Percentiles rank a stretch among this genome's conserved stretches.
Evolutionary conservation across 225 moss, liverwort and hornwort species (phyloP).

Genomic region (Physcomitrium patens): DNA sequence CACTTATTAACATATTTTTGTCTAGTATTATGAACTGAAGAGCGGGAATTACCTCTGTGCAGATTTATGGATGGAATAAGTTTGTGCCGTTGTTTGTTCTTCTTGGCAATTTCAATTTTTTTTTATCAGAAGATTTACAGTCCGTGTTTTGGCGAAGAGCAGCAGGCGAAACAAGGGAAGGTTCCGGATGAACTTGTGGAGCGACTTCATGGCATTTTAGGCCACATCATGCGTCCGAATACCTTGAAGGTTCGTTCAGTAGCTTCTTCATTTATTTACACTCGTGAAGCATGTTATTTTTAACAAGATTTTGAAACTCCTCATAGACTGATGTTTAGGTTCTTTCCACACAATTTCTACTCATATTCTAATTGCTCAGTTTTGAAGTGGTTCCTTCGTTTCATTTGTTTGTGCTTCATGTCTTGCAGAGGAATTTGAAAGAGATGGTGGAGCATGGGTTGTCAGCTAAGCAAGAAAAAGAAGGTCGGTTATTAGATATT

Average conservation of each 20-base stretch:
- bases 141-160: slow-evolving; percentile 32
- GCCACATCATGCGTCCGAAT: slow-evolving; percentile 94
- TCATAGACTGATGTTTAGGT: background rate
- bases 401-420: background rate
- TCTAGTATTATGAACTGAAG: background rate
- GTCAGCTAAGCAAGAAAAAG: slow-evolving; percentile 97
- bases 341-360: background rate
- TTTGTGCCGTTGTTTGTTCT: background rate
- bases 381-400: background rate
- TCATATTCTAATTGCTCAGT: background rate
- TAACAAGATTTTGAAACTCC: background rate
- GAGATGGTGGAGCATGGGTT: slow-evolving; percentile 97
- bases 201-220: slow-evolving; percentile 90
- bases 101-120: background rate
- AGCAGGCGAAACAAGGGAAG: slow-evolving; percentile 97
- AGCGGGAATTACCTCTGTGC: background rate
- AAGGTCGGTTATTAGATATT: slow-evolving; percentile 86
- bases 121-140: background rate
- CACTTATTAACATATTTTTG: slow-evolving; percentile 26
- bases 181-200: slow-evolving; percentile 93
- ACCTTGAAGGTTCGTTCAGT: slow-evolving; percentile 77
- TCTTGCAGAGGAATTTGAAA: slow-evolving; percentile 88
- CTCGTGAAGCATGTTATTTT: background rate
- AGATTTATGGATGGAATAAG: background rate
- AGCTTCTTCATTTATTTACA: too few relatives aligned